These are phyloP conservation scores for Nitzschia inconspicua DNA, from an alignment of 108 stramenopile genomes.

Conservation along the genomic window DNA sequence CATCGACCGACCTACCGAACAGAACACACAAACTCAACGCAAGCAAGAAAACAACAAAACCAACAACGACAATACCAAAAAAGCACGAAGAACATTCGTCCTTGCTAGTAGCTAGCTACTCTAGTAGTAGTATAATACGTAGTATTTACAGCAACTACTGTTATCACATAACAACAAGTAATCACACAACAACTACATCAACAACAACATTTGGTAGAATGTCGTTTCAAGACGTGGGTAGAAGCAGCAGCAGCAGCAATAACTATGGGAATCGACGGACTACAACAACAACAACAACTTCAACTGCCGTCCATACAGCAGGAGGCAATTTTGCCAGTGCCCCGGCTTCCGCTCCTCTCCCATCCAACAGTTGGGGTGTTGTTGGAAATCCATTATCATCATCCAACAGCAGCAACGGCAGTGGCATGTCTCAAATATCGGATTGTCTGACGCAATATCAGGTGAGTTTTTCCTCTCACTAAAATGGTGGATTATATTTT, in stretches of 20 bases:
- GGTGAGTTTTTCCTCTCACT: conserved; percentile 12
- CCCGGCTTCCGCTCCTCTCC: background rate
- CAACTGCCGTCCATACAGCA: background rate
- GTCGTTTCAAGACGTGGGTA: conserved; percentile 56
- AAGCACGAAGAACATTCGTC: too few species aligned
- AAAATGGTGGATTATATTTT: background rate
- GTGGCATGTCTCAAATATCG: conserved; percentile 19
- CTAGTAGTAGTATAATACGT: too few species aligned
- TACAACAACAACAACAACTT: background rate
- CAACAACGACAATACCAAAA: too few species aligned
- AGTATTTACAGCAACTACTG: too few species aligned
- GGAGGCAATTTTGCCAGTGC: background rate
- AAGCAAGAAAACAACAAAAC: too few species aligned
- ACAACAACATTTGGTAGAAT: conserved; percentile 8
- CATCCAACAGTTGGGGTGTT: background rate
- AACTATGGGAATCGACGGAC: background rate
- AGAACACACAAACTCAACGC: too few species aligned
- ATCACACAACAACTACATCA: background rate
- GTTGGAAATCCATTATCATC: too few species aligned
- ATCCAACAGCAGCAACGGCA: background rate
- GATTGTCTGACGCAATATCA: conserved; percentile 36
- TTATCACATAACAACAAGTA: too few species aligned
- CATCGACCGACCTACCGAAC: too few species aligned
- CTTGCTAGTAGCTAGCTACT: too few species aligned
- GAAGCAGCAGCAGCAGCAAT: conserved; percentile 1